phyloP scores from a whole-genome alignment of 179 eudicot genomes.

The Spergularia azorica region DNA sequence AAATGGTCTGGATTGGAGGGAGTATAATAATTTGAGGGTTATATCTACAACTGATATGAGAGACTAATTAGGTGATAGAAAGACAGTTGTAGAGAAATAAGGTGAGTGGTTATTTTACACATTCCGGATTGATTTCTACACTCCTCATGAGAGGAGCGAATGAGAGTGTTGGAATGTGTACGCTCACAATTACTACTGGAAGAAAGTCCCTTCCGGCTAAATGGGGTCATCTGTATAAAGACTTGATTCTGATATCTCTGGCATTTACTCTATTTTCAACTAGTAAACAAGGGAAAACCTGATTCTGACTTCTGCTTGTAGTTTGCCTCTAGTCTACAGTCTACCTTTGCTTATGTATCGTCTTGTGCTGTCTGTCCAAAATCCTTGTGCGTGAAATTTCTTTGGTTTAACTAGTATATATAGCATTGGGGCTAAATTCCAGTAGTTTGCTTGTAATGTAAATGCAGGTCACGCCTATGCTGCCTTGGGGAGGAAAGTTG shows the following conservation, averaged over 20 bases:
- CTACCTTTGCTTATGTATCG: not conserved
- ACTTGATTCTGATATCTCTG: not conserved
- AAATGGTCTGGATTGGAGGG: no score
- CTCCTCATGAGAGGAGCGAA: no score
- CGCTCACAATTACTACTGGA: not conserved
- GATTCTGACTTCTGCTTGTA: not conserved
- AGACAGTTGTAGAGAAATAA: no score
- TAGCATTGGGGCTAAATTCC: not conserved
- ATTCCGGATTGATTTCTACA: no score
- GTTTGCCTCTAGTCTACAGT: not conserved
- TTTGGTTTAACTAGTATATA: not conserved
- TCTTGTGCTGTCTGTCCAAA: no score
- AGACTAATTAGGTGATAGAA: not conserved
- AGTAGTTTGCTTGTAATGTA: not conserved
- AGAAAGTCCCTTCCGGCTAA: not conserved
- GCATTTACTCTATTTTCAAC: not conserved
- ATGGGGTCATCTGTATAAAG: no score
- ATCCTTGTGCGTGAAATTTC: not conserved
- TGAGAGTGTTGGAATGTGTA: no score
- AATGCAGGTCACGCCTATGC: constrained; percentile 81
- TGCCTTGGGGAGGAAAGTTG: constrained; percentile 80
- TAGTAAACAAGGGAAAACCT: no score
- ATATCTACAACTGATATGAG: not conserved
- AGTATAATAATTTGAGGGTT: not conserved
- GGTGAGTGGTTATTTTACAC: no score